phyloP scores from a whole-genome alignment of 176 grass and related monocot genomes.

The Musa beccarii region DNA sequence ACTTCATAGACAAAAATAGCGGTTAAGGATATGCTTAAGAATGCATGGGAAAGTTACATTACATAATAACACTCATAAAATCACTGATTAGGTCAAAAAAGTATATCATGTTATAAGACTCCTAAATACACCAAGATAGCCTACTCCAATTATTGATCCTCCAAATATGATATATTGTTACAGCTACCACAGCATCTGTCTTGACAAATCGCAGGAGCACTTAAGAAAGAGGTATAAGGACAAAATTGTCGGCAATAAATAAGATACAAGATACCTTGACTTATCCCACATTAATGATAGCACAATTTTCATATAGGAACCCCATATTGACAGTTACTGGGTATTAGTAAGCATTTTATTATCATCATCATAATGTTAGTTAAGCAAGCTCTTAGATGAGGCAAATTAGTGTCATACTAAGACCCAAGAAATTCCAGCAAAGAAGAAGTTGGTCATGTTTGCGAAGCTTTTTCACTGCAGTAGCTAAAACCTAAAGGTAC shows the following conservation, averaged over 20 bases:
- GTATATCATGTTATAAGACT: not conserved
- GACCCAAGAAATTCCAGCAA: too few relatives aligned
- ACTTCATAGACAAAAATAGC: not conserved
- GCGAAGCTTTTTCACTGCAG: not conserved
- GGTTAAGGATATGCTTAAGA: not conserved
- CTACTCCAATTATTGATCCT: not conserved
- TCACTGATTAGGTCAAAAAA: not conserved
- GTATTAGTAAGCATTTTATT: too few relatives aligned
- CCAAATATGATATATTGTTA: not conserved
- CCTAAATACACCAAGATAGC: not conserved
- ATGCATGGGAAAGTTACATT: not conserved
- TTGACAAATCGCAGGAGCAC: not conserved
- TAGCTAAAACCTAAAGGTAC: too few relatives aligned
- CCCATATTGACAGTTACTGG: too few relatives aligned
- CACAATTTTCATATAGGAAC: too few relatives aligned
- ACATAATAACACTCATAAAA: not conserved
- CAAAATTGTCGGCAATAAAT: too few relatives aligned
- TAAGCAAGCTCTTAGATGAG: too few relatives aligned
- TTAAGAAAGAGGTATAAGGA: too few relatives aligned
- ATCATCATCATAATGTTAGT: too few relatives aligned
- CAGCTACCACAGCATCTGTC: not conserved
- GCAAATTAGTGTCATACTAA: too few relatives aligned
- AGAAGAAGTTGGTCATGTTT: not conserved
- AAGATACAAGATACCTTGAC: too few relatives aligned
- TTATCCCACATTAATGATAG: too few relatives aligned